Conservation (phyloP, 1,284 basidiomycete genomes). For the Melampsora larici-populina region DNA sequence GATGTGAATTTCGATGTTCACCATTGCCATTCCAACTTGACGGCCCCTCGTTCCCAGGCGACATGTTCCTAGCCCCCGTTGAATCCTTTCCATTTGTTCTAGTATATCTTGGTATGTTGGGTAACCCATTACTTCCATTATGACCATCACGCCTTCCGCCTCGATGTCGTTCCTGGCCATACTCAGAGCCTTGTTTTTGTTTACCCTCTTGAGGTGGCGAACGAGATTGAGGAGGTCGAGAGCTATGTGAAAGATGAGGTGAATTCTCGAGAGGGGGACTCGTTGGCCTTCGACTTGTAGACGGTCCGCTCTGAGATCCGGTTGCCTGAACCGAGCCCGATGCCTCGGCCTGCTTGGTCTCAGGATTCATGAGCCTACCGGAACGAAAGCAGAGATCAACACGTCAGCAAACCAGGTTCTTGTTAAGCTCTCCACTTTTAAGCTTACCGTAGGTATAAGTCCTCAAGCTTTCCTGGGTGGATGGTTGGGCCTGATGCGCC, state of each 20-base stretch:
- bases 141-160: neutral
- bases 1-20: neutral
- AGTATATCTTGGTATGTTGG: neutral
- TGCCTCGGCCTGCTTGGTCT: neutral
- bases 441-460: constrained; percentile 35
- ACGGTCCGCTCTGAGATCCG: neutral
- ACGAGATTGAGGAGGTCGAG: neutral
- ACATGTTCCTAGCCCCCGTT: neutral
- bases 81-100: neutral
- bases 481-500: constrained; percentile 30
- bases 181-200: neutral
- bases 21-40: neutral
- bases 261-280: neutral
- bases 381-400: neutral
- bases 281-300: neutral
- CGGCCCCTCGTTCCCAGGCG: neutral
- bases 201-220: neutral
- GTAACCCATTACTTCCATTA: neutral
- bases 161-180: neutral
- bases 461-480: constrained; percentile 27
- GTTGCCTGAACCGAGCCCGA: neutral
- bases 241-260: neutral
- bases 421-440: neutral
- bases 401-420: neutral
- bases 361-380: neutral